Base-by-base conservation (phyloP, 2,329 filamentous ascomycete genomes). In the Fonsecaea pedrosoi region DNA sequence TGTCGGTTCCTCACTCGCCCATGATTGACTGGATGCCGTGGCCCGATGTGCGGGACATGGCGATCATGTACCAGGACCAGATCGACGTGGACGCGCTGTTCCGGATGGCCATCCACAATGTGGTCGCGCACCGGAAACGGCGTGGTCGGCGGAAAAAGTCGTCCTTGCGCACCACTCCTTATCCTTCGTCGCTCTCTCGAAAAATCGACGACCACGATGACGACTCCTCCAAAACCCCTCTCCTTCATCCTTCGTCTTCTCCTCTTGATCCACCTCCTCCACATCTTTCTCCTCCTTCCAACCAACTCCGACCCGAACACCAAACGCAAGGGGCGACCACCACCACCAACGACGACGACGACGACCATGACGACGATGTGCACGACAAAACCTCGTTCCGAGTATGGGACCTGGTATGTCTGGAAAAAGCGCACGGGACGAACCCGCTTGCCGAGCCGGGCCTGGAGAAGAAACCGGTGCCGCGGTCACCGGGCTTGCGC, bases 21-120 rank as follows among this genome's bases (percentile, higher is more conserved):
- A 67, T 87, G 18, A 74, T 88, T 10, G 86, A 88, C 73, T 76
- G 87, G 45, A 74, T 88, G 2, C 86, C 86, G 1, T 88, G 86
- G 86, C 85, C 86, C 1, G 77, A 73, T 32, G 82, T 83, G 34
- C 78, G 85, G 7, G 83, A 86, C 66, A 82, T 82, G 64, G 75
- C 85, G 34, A 85, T 89, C 32, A 42, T 18, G 15, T 54, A 57
- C 34, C 66, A 69, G 60, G 62, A 69, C 30, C 50, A 69, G 62
- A 63, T 69, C 25, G 66, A 69, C 38, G 38, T 69, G 12, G 66
- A 69, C 40, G 45, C 54, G 18, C 25, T 69, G 30, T 69, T 60
- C 60, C 45, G 63, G 21, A 48, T 48, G n/a, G 66, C 66, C 21
- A 69, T 69, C 34, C 59, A 57, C 35, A 69, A 59, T 37, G 42